These are phyloP conservation scores for Spiromastix sp. DNA, from an alignment of 2,329 filamentous ascomycete genomes.

Conservation along the genomic window DNA sequence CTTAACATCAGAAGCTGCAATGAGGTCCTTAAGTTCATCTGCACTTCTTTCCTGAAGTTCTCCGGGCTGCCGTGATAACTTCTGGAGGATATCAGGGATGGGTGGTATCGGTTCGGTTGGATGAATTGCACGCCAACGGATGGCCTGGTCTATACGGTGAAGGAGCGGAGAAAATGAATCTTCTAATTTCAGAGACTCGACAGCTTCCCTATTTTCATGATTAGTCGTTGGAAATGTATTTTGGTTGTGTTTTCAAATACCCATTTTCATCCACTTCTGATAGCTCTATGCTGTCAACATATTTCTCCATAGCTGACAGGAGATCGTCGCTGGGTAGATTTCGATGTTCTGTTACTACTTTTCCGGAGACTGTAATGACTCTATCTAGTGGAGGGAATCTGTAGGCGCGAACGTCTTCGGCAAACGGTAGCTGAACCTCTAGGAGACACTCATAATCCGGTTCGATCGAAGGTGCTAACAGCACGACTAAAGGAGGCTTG, in stretches of 20 bases:
- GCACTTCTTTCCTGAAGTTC: conserved; percentile 52
- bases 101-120: conserved; percentile 54
- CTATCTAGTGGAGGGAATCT: conserved; percentile 83
- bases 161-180: conserved; percentile 75
- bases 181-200: conserved; percentile 67
- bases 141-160: conserved; percentile 80
- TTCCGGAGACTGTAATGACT: conserved; percentile 78
- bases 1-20: conserved; percentile 67
- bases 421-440: conserved; percentile 83
- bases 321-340: conserved; percentile 69
- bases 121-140: conserved; percentile 71
- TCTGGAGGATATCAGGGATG: conserved; percentile 54
- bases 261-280: conserved; percentile 64
- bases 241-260: conserved; percentile 32
- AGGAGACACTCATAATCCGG: conserved; percentile 73
- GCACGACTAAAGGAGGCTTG: conserved; percentile 63
- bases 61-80: conserved; percentile 62
- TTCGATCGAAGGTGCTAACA: conserved; percentile 73
- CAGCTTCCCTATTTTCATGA: conserved; percentile 30
- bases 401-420: conserved; percentile 84
- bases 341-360: conserved; percentile 68
- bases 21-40: conserved; percentile 51
- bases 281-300: conserved; percentile 88
- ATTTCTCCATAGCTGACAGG: conserved; percentile 73
- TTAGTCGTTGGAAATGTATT: conserved; percentile 9